Evolutionary conservation across 768 basidiomycete species (phyloP).

Genomic region (Candolleomyces efflorescens): DNA sequence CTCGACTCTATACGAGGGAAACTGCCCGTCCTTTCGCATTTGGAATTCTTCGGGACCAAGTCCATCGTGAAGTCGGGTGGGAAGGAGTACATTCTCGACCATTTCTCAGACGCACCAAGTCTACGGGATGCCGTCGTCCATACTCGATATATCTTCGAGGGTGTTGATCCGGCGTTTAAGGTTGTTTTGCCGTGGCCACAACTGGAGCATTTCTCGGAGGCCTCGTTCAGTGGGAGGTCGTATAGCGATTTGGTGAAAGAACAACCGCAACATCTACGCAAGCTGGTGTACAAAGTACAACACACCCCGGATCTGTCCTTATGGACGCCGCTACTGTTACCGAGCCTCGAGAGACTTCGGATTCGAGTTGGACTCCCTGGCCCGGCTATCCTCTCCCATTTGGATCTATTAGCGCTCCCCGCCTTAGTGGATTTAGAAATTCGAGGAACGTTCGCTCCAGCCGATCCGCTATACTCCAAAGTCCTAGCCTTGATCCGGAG

Average conservation of each 20-base stretch:
- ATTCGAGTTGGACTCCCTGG: neutral
- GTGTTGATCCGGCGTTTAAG: neutral
- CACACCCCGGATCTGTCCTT: neutral
- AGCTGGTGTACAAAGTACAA: neutral
- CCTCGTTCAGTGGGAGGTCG: neutral
- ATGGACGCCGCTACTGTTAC: neutral
- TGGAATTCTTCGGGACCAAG: too few relatives aligned
- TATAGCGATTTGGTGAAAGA: neutral
- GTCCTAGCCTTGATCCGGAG: neutral
- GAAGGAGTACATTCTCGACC: neutral
- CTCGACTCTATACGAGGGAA: too few relatives aligned
- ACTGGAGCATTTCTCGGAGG: neutral
- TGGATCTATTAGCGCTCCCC: neutral
- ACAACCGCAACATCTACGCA: neutral
- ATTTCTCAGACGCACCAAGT: neutral
- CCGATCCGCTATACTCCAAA: neutral
- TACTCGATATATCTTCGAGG: neutral
- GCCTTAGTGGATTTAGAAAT: neutral
- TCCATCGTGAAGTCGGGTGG: too few relatives aligned
- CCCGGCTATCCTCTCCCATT: neutral
- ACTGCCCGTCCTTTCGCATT: too few relatives aligned
- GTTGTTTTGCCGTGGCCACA: neutral
- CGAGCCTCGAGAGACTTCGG: neutral
- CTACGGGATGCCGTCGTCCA: neutral
- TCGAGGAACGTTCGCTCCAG: neutral